These are phyloP conservation scores for Hymenoscyphus albidus DNA, from an alignment of 2,329 filamentous ascomycete species.

Conservation along the genomic window DNA sequence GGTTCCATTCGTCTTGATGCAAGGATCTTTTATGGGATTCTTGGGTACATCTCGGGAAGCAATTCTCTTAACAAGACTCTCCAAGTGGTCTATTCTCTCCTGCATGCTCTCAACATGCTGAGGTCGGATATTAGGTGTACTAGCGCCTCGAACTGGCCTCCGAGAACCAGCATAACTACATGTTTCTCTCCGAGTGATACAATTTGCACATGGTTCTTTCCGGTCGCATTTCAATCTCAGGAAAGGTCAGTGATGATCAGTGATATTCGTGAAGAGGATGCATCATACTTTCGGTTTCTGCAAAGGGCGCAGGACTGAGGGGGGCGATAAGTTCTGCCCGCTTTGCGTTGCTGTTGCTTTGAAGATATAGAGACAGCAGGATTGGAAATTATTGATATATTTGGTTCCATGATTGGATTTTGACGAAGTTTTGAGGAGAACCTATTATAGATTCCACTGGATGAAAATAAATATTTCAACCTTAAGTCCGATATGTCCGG, in stretches of 20 bases:
- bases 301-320: conserved; percentile 25
- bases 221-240: conserved; percentile 81
- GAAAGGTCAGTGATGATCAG: conserved; percentile 5
- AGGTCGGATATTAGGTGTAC: conserved; percentile 64
- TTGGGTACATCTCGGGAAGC: conserved; percentile 53
- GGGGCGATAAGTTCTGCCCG: conserved; percentile 16
- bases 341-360: conserved; percentile 16
- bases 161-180: conserved; percentile 73
- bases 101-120: conserved; percentile 82
- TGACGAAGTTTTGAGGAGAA: too few species aligned
- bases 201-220: conserved; percentile 85
- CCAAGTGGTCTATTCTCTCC: conserved; percentile 34
- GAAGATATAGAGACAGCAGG: neutral
- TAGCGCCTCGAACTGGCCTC: conserved; percentile 54
- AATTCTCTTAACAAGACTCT: conserved; percentile 41
- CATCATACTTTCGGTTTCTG: conserved; percentile 23
- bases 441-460: too few species aligned
- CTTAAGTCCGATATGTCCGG: too few species aligned
- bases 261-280: neutral
- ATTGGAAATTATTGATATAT: conserved; percentile 1
- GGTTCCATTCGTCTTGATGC: neutral
- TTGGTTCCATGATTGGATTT: conserved; percentile 3
- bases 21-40: conserved; percentile 36
- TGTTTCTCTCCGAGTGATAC: conserved; percentile 77
- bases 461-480: too few species aligned